Evolutionary conservation across 208 protist genomes (phyloP).

Genomic region (Leishmania lainsoni): DNA sequence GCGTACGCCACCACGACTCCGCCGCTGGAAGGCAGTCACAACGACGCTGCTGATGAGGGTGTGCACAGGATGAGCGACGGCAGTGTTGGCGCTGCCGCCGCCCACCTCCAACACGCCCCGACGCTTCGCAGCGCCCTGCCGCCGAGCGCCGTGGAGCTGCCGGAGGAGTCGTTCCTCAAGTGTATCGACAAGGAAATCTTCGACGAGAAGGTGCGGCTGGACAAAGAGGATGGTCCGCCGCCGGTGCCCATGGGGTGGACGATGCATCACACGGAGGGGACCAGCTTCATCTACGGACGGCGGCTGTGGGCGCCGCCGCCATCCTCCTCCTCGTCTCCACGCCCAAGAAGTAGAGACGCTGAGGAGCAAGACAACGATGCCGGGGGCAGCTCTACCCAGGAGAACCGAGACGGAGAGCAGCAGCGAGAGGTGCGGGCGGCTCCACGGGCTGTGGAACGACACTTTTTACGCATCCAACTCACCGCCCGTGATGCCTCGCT

Average conservation of each 20-base stretch:
- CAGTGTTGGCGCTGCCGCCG: not conserved
- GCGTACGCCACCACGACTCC: constrained; percentile 5
- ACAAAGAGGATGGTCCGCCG: constrained; percentile 78
- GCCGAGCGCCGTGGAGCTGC: constrained; percentile 58
- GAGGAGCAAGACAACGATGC: not conserved
- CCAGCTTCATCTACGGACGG: constrained; percentile 74
- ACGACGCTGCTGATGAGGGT: not conserved
- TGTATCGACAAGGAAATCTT: constrained; percentile 89
- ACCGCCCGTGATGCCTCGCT: constrained; percentile 80
- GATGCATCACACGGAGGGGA: constrained; percentile 71
- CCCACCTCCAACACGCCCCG: constrained; percentile 14
- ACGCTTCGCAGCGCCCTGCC: constrained; percentile 50
- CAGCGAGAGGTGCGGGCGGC: not conserved
- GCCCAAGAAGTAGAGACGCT: not conserved
- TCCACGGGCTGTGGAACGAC: constrained; percentile 44
- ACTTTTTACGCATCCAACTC: constrained; percentile 80
- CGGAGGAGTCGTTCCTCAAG: constrained; percentile 70
- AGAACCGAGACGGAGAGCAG: not conserved
- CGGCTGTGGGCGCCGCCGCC: constrained; percentile 64
- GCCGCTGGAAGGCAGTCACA: not conserved
- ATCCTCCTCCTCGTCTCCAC: not conserved
- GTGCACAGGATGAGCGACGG: not conserved
- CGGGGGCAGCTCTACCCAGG: not conserved
- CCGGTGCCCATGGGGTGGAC: constrained; percentile 68
- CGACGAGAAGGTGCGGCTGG: constrained; percentile 78